Base-by-base conservation (phyloP, 768 basidiomycete species). In the Coprinopsis cinerea region DNA sequence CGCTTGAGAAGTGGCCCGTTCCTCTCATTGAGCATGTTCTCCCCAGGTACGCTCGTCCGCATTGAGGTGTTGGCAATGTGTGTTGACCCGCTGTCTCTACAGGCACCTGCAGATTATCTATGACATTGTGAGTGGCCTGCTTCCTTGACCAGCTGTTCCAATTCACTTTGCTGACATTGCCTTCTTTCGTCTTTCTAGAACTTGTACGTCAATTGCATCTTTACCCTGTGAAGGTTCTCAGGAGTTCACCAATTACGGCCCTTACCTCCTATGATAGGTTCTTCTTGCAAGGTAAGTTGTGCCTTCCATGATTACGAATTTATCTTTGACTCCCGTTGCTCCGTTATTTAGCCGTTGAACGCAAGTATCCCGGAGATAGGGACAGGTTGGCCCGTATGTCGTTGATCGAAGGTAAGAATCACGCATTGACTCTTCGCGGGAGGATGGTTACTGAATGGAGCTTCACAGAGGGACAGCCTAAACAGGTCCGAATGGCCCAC, bases 1-100 rank as follows among this genome's bases (percentile, higher is more conserved):
- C 87, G 1, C 67, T 89, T 20, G 87, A 90, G 73, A 96, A 90
- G 67, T 99, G 96, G 96, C 77, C 90, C 4, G 86, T 98, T 34
- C 81, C 88, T 14, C 69, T 99, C 51, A 64, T 99, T 59, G 81
- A 92, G 61, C 80, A 88, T 62, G 75, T 97, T 36, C 72, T 97
- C 14, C 93, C 93, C 2, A 79, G 85, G 73, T 81, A 65, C 34
- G 67, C 35, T 40, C 41, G 24, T 39, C 25, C 18, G 39, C 27
- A 28, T 49, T 15, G 2, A n/a, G 9, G 17, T 9, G 18, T 20
- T 9, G n/a, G n/a, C n/a, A n/a, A n/a, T n/a, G n/a, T n/a, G n/a
- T n/a, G n/a, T n/a, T 23, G 22, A 35, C 24, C 20, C 27, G 27
- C 30, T 44, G 22, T 42, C 10, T 14, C n/a, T n/a, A 24, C 74